phyloP scores from a whole-genome alignment of 2,329 filamentous ascomycete species.

The Neopestalotiopsis clavispora region DNA sequence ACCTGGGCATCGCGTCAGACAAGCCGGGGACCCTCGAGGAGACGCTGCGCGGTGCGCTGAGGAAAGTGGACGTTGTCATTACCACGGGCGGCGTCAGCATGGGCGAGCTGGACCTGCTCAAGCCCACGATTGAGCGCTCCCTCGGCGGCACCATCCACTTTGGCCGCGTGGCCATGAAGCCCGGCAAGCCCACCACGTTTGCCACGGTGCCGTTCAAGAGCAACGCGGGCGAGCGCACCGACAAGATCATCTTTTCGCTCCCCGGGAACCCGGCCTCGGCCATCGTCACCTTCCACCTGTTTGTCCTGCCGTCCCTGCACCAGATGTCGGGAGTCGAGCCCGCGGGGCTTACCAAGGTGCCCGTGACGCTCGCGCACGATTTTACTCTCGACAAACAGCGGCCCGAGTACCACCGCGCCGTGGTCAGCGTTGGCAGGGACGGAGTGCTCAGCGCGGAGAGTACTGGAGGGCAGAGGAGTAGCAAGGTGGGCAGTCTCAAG shows the following conservation, averaged over 20 bases:
- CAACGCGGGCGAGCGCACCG: slow-evolving; percentile 59
- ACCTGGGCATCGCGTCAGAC: slow-evolving; percentile 85
- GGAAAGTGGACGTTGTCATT: slow-evolving; percentile 79
- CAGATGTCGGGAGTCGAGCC: slow-evolving; percentile 72
- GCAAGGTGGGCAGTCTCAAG: slow-evolving; percentile 84
- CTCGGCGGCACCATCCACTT: slow-evolving; percentile 95
- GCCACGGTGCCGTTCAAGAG: slow-evolving; percentile 79
- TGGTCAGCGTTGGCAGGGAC: slow-evolving; percentile 69
- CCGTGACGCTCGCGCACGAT: slow-evolving; percentile 73
- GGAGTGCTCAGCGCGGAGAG: slow-evolving; percentile 76
- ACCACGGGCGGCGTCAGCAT: slow-evolving; percentile 96
- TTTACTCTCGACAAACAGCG: slow-evolving; percentile 76
- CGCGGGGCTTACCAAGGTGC: slow-evolving; percentile 72
- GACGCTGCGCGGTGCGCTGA: slow-evolving; percentile 75
- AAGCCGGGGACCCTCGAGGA: slow-evolving; percentile 76
- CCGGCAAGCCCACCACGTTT: slow-evolving; percentile 96
- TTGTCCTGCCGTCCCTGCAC: slow-evolving; percentile 87
- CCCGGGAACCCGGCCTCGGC: slow-evolving; percentile 95
- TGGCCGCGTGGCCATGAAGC: slow-evolving; percentile 96
- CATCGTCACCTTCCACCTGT: slow-evolving; percentile 90
- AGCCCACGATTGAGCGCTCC: slow-evolving; percentile 90
- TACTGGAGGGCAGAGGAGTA: slow-evolving; percentile 90
- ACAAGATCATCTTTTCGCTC: slow-evolving; percentile 82
- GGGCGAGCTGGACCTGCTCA: slow-evolving; percentile 95
- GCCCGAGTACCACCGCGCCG: slow-evolving; percentile 88